Conservation (phyloP, 495 filamentous ascomycete genomes). For the Articulospora tetracladia region DNA sequence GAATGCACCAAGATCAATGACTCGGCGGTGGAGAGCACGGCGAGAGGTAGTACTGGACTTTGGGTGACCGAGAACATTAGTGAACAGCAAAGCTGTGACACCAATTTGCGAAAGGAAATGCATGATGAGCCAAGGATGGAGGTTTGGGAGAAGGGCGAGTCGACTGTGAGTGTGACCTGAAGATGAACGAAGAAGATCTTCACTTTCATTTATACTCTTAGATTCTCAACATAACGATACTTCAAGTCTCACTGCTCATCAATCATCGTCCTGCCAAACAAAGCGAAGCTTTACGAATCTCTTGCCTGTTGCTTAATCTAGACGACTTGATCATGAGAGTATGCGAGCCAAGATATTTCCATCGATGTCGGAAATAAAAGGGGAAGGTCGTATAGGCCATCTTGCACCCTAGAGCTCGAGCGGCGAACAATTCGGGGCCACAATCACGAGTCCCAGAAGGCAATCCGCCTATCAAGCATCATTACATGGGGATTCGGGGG, state of each 20-base stretch:
- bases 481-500: no score
- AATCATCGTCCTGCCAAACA: background rate
- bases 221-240: background rate
- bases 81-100: background rate
- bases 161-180: background rate
- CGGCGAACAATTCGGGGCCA: background rate
- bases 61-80: background rate
- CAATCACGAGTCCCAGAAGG: background rate
- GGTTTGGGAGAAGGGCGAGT: background rate
- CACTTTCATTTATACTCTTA: background rate
- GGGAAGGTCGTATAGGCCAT: background rate
- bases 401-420: background rate
- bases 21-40: background rate
- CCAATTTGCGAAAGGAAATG: background rate
- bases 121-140: background rate
- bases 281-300: background rate
- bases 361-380: background rate
- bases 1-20: constrained; percentile 2
- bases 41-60: background rate
- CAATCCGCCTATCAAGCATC: background rate
- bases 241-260: background rate
- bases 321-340: background rate
- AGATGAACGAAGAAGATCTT: no score
- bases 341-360: background rate
- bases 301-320: background rate